Conservation (phyloP, 495 filamentous ascomycete genomes). For the Penicillium antarcticum region DNA sequence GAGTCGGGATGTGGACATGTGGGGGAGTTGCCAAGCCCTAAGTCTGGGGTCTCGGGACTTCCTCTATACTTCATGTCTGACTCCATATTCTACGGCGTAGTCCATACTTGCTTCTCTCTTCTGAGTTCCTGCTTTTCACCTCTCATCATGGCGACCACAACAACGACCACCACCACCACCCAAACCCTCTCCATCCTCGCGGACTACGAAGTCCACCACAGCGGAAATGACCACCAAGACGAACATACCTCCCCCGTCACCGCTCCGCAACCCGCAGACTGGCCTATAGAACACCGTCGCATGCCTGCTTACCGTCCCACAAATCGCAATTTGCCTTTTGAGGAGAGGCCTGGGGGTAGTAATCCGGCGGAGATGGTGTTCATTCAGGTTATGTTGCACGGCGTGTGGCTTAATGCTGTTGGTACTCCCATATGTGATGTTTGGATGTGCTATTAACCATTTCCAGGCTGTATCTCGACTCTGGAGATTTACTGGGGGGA, state of each 20-base stretch:
- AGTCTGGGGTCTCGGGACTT: neutral
- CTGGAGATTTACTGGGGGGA: slow-evolving; percentile 45
- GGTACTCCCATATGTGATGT: slow-evolving; percentile 15
- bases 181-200: slow-evolving; percentile 32
- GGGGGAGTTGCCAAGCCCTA: neutral
- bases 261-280: slow-evolving; percentile 24
- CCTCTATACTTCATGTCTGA: too few relatives aligned
- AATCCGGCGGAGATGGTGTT: slow-evolving; percentile 43
- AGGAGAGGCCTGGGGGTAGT: slow-evolving; percentile 37
- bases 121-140: too few relatives aligned
- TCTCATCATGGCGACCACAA: slow-evolving; percentile 27
- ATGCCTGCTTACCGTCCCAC: slow-evolving; percentile 49
- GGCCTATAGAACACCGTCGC: slow-evolving; percentile 45
- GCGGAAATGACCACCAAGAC: slow-evolving; percentile 13
- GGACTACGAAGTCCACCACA: slow-evolving; percentile 50
- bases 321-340: slow-evolving; percentile 40
- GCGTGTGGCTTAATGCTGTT: slow-evolving; percentile 51
- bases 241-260: neutral
- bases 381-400: slow-evolving; percentile 50
- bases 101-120: too few relatives aligned
- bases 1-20: slow-evolving; percentile 12
- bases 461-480: slow-evolving; percentile 30
- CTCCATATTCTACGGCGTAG: too few relatives aligned
- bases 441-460: neutral
- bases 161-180: slow-evolving; percentile 35